Conservation (phyloP, 192 early-diverging fungal species). For the Thamnidium elegans region DNA sequence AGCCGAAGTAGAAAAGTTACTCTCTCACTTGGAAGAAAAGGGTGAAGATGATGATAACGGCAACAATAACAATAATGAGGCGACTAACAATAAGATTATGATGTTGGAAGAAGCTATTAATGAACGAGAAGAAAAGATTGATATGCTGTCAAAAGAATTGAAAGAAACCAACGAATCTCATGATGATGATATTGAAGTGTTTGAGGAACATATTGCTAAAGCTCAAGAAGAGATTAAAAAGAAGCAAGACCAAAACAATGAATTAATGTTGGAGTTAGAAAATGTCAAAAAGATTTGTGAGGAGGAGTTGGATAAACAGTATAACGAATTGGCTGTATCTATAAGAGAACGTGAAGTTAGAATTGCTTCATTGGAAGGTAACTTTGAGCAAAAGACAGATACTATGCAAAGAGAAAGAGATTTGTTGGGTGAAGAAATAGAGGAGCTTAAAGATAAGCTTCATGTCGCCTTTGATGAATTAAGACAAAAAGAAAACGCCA, state of each 20-base stretch:
- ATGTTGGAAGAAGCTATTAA: not conserved
- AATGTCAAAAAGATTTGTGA: slow-evolving; percentile 14
- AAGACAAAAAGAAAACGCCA: not conserved
- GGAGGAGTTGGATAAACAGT: slow-evolving; percentile 3
- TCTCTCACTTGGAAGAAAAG: not conserved
- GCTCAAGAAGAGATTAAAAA: not conserved
- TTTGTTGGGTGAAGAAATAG: slow-evolving; percentile 15
- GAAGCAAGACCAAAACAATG: not conserved
- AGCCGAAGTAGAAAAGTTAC: slow-evolving; percentile 27
- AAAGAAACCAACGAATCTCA: not conserved
- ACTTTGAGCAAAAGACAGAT: slow-evolving; percentile 17
- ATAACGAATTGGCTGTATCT: slow-evolving; percentile 9
- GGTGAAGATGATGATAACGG: not conserved
- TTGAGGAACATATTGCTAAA: not conserved
- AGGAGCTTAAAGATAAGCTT: slow-evolving; percentile 10
- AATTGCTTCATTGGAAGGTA: slow-evolving; percentile 15
- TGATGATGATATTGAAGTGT: not conserved
- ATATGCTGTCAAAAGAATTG: not conserved
- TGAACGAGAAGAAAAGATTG: slow-evolving; percentile 1
- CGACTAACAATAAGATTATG: not conserved
- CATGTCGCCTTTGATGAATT: not conserved
- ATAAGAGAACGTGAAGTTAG: slow-evolving; percentile 24
- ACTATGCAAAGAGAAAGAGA: slow-evolving; percentile 18
- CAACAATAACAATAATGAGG: too few relatives aligned
- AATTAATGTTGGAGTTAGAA: not conserved